Percentiles rank a stretch among this genome's conserved stretches.
Conservation (phyloP, 768 basidiomycete genomes). For the Hygrophorus russula region DNA sequence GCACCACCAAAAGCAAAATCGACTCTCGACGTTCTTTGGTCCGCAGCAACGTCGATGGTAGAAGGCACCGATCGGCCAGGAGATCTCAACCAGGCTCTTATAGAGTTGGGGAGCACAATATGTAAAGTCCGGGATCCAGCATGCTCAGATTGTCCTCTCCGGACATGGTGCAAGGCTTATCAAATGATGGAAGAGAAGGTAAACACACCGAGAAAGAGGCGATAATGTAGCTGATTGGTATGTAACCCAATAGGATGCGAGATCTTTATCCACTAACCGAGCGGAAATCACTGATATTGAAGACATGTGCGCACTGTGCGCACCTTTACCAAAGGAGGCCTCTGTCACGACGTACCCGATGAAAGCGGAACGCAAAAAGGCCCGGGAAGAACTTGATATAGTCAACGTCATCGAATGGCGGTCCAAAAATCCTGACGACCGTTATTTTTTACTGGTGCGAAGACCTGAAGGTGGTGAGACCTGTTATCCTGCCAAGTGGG, state of each 20-base stretch:
- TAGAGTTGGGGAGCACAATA: constrained; percentile 89
- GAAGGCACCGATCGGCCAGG: constrained; percentile 46
- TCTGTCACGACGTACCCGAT: constrained; percentile 77
- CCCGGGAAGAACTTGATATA: constrained; percentile 73
- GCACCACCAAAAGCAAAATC: constrained; percentile 71
- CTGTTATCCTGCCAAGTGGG: constrained; percentile 5
- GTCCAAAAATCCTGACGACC: constrained; percentile 20
- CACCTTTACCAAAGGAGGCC: constrained; percentile 30
- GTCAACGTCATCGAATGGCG: constrained; percentile 85
- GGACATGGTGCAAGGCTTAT: constrained; percentile 58
- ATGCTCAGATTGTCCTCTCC: constrained; percentile 66
- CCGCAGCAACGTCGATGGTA: constrained; percentile 62
- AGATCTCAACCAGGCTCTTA: constrained; percentile 86
- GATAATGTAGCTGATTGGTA: background rate
- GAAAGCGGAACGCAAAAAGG: constrained; percentile 73
- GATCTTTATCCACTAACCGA: background rate
- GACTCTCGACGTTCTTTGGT: constrained; percentile 77
- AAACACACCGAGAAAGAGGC: background rate
- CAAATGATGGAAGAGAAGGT: constrained; percentile 1
- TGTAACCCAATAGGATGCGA: background rate
- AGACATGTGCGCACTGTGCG: constrained; percentile 62
- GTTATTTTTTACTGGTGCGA: constrained; percentile 68
- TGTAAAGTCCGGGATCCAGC: constrained; percentile 79
- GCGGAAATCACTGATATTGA: constrained; percentile 50
- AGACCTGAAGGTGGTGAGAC: constrained; percentile 71